Conservation (phyloP, 2,329 filamentous ascomycete genomes). For the Fusarium nanum region DNA sequence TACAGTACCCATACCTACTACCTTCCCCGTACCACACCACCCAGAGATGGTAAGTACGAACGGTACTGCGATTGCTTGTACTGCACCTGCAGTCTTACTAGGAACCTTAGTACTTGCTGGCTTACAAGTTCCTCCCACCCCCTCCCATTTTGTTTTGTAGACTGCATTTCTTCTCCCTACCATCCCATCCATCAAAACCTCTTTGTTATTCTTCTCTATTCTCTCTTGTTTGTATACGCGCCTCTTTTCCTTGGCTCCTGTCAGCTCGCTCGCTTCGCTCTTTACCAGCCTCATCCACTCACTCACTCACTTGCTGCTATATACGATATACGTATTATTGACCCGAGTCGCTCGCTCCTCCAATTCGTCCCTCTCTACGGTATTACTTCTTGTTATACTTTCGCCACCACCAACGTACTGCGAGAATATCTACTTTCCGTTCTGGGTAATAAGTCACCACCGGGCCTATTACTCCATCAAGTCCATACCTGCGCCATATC, state of each 20-base stretch:
- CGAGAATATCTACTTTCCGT: slow-evolving; percentile 26
- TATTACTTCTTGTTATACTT: slow-evolving; percentile 9
- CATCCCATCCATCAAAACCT: slow-evolving; percentile 14
- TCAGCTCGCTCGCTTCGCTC: slow-evolving; percentile 19
- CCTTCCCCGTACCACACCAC: slow-evolving; percentile 11
- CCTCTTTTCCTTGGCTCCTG: slow-evolving; percentile 20
- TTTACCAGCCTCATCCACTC: neutral
- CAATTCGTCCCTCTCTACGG: neutral
- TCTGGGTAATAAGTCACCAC: slow-evolving; percentile 33
- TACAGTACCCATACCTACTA: neutral
- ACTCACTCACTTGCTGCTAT: neutral
- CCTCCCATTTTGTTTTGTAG: slow-evolving; percentile 25
- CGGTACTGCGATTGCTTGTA: slow-evolving; percentile 13
- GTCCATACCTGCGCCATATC: slow-evolving; percentile 26
- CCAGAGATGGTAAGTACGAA: slow-evolving; percentile 1
- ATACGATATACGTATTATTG: slow-evolving; percentile 22
- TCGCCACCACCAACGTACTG: slow-evolving; percentile 14
- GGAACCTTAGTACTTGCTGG: slow-evolving; percentile 9
- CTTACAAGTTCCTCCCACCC: slow-evolving; percentile 39
- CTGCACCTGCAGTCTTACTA: slow-evolving; percentile 20
- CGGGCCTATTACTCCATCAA: slow-evolving; percentile 17
- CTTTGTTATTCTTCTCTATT: slow-evolving; percentile 17
- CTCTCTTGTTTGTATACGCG: slow-evolving; percentile 21
- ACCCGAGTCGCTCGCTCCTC: slow-evolving; percentile 25
- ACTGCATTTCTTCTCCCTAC: slow-evolving; percentile 5